Percentiles rank a stretch among this genome's conserved stretches.
Conservation (phyloP, 208 protist species). For the Kentomonas sorsogonicus region DNA sequence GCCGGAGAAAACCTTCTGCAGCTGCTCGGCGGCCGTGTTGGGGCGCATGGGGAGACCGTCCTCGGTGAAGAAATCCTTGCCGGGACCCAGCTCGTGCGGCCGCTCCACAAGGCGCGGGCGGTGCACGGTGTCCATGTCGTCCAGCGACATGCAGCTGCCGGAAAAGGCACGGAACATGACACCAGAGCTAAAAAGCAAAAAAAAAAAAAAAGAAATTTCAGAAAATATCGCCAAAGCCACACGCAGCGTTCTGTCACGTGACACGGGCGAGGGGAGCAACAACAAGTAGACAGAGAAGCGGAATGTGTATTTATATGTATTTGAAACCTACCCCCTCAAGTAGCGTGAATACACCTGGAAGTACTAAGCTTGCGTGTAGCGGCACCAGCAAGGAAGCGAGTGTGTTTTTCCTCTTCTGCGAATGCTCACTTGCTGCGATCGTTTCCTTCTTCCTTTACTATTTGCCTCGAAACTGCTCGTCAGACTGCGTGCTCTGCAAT, state of each 20-base stretch:
- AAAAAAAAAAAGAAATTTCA: constrained; percentile 9
- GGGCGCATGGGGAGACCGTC: constrained; percentile 79
- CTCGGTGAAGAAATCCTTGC: constrained; percentile 83
- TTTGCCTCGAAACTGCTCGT: too few relatives aligned
- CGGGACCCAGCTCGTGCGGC: constrained; percentile 80
- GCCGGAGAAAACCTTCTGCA: constrained; percentile 89
- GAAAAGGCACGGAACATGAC: constrained; percentile 85
- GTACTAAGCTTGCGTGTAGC: too few relatives aligned
- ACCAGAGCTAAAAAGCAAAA: constrained; percentile 8
- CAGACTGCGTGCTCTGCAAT: too few relatives aligned
- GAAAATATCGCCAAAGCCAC: neutral
- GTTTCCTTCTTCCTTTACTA: too few relatives aligned
- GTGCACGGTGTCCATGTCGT: constrained; percentile 83
- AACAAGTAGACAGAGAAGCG: neutral
- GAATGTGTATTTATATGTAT: neutral
- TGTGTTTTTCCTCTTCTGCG: too few relatives aligned
- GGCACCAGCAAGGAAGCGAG: too few relatives aligned
- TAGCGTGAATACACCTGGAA: neutral
- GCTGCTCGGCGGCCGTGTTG: constrained; percentile 61
- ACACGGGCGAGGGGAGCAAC: constrained; percentile 8
- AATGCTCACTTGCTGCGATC: too few relatives aligned
- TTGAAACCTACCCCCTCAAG: neutral
- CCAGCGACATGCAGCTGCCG: constrained; percentile 84
- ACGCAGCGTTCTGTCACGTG: neutral
- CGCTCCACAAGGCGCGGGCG: constrained; percentile 60